Percentiles rank a stretch among this genome's conserved stretches.
phyloP scores from a whole-genome alignment of 495 filamentous ascomycete genomes.

The Penicillium mononematosum region DNA sequence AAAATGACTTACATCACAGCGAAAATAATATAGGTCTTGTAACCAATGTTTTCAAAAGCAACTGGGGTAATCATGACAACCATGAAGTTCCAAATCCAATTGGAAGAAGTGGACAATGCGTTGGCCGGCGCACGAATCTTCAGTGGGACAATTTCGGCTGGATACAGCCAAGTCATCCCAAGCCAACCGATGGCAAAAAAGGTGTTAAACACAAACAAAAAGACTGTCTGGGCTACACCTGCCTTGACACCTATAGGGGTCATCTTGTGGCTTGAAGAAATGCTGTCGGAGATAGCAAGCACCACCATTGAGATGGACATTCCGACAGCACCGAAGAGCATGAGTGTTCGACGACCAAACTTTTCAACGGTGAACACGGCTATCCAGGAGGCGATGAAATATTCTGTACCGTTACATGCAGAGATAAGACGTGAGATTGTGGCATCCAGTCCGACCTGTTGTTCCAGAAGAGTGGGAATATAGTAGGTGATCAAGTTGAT shows the following conservation, averaged over 20 bases:
- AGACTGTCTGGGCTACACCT: constrained; percentile 53
- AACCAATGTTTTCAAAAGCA: constrained; percentile 59
- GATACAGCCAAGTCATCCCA: constrained; percentile 72
- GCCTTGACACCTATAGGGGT: constrained; percentile 31
- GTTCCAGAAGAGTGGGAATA: constrained; percentile 61
- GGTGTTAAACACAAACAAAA: constrained; percentile 73
- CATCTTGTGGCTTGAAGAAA: constrained; percentile 27
- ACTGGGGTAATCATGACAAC: constrained; percentile 66
- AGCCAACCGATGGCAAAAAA: constrained; percentile 79
- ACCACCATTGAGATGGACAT: constrained; percentile 70
- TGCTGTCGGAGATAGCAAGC: constrained; percentile 51
- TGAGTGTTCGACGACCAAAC: constrained; percentile 66
- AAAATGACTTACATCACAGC: constrained; percentile 50
- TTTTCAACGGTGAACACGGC: constrained; percentile 69
- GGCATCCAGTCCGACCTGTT: constrained; percentile 53
- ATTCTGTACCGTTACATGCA: constrained; percentile 70
- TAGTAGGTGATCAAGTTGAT: constrained; percentile 80
- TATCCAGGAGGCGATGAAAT: constrained; percentile 70
- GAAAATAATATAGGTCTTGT: constrained; percentile 68
- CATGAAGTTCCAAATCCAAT: constrained; percentile 62
- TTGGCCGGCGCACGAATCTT: constrained; percentile 68
- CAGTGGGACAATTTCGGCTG: constrained; percentile 64
- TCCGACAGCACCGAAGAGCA: constrained; percentile 69
- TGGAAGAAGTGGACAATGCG: constrained; percentile 60
- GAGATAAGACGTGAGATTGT: constrained; percentile 65